phyloP scores from a whole-genome alignment of 495 filamentous ascomycete genomes.

The Xylaria flabelliformis region DNA sequence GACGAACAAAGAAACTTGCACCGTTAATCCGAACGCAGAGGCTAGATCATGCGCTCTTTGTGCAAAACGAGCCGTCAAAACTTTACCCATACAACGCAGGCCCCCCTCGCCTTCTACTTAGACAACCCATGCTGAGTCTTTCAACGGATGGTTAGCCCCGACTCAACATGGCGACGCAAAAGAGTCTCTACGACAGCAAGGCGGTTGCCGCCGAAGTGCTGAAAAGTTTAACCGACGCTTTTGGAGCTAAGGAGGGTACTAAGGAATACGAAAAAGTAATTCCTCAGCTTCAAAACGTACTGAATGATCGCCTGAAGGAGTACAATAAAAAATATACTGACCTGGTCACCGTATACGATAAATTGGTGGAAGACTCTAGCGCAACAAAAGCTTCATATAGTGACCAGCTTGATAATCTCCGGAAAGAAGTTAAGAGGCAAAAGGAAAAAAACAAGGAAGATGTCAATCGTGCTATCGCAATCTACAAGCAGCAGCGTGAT shows the following conservation, averaged over 20 bases:
- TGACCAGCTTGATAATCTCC: not conserved
- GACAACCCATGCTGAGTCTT: not conserved
- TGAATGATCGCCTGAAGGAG: not conserved
- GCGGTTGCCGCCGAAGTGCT: not conserved
- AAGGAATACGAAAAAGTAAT: not conserved
- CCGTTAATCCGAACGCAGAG: constrained; percentile 11
- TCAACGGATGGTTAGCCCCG: not conserved
- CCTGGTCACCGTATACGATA: not conserved
- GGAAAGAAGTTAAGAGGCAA: not conserved
- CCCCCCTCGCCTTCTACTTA: not conserved
- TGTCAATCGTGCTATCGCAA: not conserved
- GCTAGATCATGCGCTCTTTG: constrained; percentile 8
- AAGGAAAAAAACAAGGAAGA: not conserved
- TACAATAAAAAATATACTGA: not conserved
- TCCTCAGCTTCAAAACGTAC: not conserved
- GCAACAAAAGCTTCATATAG: not conserved
- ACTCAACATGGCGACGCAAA: constrained; percentile 13
- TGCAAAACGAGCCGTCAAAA: constrained; percentile 13
- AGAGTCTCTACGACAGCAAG: not conserved
- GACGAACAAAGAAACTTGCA: constrained; percentile 11
- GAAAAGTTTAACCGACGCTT: not conserved
- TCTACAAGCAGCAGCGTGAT: not conserved
- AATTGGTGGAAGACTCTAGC: not conserved
- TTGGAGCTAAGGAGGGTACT: not conserved
- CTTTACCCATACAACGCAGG: constrained; percentile 2